phyloP scores from a whole-genome alignment of 225 moss, liverwort and hornwort species.

The Ulota crispa region DNA sequence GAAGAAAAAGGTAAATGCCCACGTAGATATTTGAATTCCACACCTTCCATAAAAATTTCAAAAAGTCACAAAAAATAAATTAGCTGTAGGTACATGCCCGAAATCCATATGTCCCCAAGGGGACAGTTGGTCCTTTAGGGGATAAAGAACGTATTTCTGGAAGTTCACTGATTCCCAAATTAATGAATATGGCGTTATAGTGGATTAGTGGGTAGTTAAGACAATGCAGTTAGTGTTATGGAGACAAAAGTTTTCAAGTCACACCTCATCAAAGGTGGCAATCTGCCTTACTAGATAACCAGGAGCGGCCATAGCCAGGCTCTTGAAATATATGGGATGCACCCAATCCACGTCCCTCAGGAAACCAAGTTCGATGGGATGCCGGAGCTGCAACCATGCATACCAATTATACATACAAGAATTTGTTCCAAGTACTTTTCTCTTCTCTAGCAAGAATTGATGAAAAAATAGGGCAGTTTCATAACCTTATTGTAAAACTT shows the following conservation, averaged over 20 bases:
- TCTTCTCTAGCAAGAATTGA: neutral
- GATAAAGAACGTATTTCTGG: too few relatives aligned
- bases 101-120: too few relatives aligned
- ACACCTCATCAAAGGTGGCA: slow-evolving; percentile 39
- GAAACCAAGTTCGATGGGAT: slow-evolving; percentile 17
- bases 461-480: neutral
- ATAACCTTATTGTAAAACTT: neutral
- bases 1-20: too few relatives aligned
- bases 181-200: too few relatives aligned
- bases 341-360: neutral
- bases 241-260: neutral
- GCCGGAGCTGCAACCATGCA: slow-evolving; percentile 22
- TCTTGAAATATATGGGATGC: slow-evolving; percentile 16
- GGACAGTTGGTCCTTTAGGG: too few relatives aligned
- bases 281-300: slow-evolving; percentile 33
- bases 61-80: too few relatives aligned
- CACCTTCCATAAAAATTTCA: too few relatives aligned
- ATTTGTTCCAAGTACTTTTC: neutral
- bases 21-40: too few relatives aligned
- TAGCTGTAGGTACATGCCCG: too few relatives aligned
- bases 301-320: slow-evolving; percentile 11
- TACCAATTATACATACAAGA: neutral
- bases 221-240: neutral
- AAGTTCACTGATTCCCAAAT: too few relatives aligned
- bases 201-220: neutral